A percentile compares a stretch with the other conserved stretches of the same genome.
Conservation (phyloP, 1,284 basidiomycete species). For the Spongispora temasekensis region DNA sequence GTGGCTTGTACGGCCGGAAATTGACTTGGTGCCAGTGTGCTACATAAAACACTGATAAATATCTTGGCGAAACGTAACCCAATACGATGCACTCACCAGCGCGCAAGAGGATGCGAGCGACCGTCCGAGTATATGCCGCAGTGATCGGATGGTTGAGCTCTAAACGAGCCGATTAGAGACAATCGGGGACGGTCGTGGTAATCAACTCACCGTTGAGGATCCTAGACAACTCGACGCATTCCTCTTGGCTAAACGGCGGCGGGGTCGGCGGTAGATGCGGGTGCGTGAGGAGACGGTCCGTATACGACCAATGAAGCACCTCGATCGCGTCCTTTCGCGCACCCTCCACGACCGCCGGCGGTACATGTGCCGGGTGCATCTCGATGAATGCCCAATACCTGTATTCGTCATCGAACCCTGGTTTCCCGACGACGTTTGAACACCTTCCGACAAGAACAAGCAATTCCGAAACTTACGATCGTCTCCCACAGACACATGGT, state of each 20-base stretch:
- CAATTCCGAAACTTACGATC: conserved; percentile 50
- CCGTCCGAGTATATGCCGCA: conserved; percentile 64
- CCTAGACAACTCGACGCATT: conserved; percentile 68
- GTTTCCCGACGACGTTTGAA: no score
- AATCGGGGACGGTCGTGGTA: neutral
- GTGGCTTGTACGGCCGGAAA: conserved; percentile 62
- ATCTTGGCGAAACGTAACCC: neutral
- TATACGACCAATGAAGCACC: conserved; percentile 73
- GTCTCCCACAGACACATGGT: conserved; percentile 39
- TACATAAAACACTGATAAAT: conserved; percentile 30
- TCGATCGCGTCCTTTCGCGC: conserved; percentile 68
- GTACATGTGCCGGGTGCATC: conserved; percentile 66
- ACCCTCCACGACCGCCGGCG: conserved; percentile 44
- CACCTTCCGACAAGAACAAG: conserved; percentile 2
- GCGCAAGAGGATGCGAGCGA: conserved; percentile 67
- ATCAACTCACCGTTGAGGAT: conserved; percentile 52
- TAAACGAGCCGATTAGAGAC: conserved; percentile 12
- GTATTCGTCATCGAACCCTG: conserved; percentile 69
- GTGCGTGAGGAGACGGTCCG: conserved; percentile 67
- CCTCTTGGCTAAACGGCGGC: conserved; percentile 69
- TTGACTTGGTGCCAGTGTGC: conserved; percentile 72
- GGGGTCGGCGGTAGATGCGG: conserved; percentile 43
- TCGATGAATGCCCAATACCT: conserved; percentile 78
- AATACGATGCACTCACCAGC: conserved; percentile 57
- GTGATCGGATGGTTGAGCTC: conserved; percentile 39